Base-by-base conservation (phyloP, 2,329 filamentous ascomycete genomes). In the Paraphoma chrysanthemicola region DNA sequence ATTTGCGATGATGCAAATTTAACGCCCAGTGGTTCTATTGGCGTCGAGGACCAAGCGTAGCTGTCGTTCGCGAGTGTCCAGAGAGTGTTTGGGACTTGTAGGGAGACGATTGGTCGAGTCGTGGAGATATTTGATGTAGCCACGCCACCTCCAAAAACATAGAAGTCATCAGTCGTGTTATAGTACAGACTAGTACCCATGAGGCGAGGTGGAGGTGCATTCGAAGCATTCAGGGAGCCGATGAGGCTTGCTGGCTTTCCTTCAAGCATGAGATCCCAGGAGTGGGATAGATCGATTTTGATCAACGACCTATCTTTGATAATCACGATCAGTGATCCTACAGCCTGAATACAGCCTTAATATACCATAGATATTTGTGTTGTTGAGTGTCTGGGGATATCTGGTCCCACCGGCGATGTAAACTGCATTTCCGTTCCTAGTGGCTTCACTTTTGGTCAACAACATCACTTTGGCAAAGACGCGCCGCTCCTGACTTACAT, bases 281-380 rank as follows among this genome's bases (percentile, higher is more conserved):
- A 44, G 7, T 44, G 14, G 17, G 51, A 48, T 12, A 54, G 18
- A 39, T 54, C 38, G 16, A 54, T n/a, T 23, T 54, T 54, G 16
- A 54, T 28, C 16, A 54, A 33, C 11, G 31, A 12, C 8, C 30
- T 5, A 14, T 54, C 51, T 54, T 43, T 11, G n/a, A 3, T 5
- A 11, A 16, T 11, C n/a, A 14, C 12, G n/a, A 2, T 43, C 16
- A 51, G 38, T 17, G 30, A 17, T 2, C 33, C 6, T 16, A 10
- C 4, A 12, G 10, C 7, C 10, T 29, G 28, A 10, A 4, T 16
- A n/a, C 30, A 12, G 12, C 3, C 9, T 29, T 16, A 17, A 45
- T 12, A 30, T 29, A 45, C 44, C 44, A 30, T 29, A 31, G 3
- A 12, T 2, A 14, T 45, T 12, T 4, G 23, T 30, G 6, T 12